Conservation (phyloP, 2,329 filamentous ascomycete species). For the Akanthomyces dipterigenus region DNA sequence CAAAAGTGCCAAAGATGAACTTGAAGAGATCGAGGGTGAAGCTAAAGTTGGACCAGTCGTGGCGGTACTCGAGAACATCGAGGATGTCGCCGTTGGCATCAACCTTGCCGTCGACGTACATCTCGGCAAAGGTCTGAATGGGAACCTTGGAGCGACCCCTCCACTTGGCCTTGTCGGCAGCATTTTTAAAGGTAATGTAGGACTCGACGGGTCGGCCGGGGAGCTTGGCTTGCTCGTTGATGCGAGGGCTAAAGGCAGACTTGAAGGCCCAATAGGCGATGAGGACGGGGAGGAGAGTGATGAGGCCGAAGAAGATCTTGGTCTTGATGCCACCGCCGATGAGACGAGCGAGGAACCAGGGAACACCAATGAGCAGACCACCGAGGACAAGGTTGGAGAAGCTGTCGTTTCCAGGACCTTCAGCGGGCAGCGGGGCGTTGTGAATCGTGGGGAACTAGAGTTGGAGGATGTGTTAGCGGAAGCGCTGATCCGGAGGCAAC, state of each 20-base stretch:
- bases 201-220: conserved; percentile 84
- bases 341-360: conserved; percentile 77
- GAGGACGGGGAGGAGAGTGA: conserved; percentile 74
- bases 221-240: conserved; percentile 84
- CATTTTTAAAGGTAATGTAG: conserved; percentile 77
- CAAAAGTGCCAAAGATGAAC: conserved; percentile 80
- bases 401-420: conserved; percentile 72
- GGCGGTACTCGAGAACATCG: conserved; percentile 85
- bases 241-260: conserved; percentile 77
- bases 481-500: neutral
- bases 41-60: conserved; percentile 94
- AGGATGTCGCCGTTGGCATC: conserved; percentile 92
- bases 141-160: conserved; percentile 74
- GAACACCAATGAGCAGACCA: conserved; percentile 61
- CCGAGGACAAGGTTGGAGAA: conserved; percentile 82
- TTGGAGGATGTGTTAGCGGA: neutral
- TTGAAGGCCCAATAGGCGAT: conserved; percentile 74
- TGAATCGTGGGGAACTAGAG: conserved; percentile 61
- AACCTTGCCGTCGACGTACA: conserved; percentile 93
- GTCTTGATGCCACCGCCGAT: conserved; percentile 81
- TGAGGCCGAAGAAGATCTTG: conserved; percentile 77
- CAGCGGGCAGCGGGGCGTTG: conserved; percentile 88
- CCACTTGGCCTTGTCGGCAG: conserved; percentile 58
- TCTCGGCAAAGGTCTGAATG: conserved; percentile 92
- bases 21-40: conserved; percentile 83